A percentile compares a stretch with the other conserved stretches of the same genome.
These are phyloP conservation scores for Clitopilus passeckerianus DNA, from an alignment of 768 basidiomycete genomes.

Conservation along the genomic window DNA sequence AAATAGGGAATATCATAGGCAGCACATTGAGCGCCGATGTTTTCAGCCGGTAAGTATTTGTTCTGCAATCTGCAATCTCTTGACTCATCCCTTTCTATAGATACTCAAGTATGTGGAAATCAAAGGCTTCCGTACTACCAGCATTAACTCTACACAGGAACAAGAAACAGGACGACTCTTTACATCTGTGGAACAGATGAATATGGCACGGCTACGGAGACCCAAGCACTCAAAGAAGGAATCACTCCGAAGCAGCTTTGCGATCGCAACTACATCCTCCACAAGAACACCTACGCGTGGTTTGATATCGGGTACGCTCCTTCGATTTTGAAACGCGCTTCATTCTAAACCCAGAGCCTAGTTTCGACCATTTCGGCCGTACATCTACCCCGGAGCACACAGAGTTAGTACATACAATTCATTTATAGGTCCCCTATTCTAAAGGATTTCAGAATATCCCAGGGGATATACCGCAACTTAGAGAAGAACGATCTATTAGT, in stretches of 20 bases:
- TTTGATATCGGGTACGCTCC: conserved; percentile 80
- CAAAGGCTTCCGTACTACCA: background rate
- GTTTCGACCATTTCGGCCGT: conserved; percentile 94
- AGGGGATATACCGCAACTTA: conserved; percentile 84
- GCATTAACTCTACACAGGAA: conserved; percentile 28
- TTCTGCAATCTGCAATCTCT: background rate
- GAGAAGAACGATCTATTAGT: conserved; percentile 72
- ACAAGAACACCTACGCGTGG: conserved; percentile 94
- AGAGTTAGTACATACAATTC: conserved; percentile 46
- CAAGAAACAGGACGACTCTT: conserved; percentile 83
- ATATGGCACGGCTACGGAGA: conserved; percentile 99
- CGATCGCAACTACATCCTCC: conserved; percentile 86
- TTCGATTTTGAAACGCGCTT: too few species aligned
- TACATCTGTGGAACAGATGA: conserved; percentile 99
- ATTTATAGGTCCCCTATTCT: background rate
- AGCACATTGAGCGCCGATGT: conserved; percentile 97
- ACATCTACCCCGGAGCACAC: conserved; percentile 90
- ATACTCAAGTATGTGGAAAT: conserved; percentile 48
- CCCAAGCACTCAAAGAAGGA: conserved; percentile 88
- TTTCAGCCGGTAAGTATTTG: conserved; percentile 77
- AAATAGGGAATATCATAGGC: conserved; percentile 84
- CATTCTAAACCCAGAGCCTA: conserved; percentile 16
- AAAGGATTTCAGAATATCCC: conserved; percentile 64
- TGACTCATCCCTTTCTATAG: conserved; percentile 23
- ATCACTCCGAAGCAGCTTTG: conserved; percentile 77